phyloP scores from a whole-genome alignment of 257 asterid genomes.

The Echites panduratus region DNA sequence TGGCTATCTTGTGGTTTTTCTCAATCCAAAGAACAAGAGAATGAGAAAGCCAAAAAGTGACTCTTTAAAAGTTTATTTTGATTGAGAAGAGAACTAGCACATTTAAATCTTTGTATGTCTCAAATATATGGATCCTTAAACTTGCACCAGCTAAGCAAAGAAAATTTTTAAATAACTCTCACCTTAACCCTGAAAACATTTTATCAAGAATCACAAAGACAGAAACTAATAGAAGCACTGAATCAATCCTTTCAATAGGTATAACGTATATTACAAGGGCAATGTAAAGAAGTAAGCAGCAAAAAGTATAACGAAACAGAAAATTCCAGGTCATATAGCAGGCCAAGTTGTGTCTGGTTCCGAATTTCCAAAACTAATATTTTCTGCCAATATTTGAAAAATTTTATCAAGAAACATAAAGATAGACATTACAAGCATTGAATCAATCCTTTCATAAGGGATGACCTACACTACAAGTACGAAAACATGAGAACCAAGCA shows the following conservation, averaged over 20 bases:
- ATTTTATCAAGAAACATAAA: not conserved
- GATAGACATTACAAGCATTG: not conserved
- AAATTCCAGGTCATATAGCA: too few relatives aligned
- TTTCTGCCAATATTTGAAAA: not conserved
- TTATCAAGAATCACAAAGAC: not conserved
- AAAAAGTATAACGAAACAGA: too few relatives aligned
- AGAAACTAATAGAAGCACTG: not conserved
- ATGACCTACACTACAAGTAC: not conserved
- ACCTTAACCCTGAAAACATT: not conserved
- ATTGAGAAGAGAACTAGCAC: not conserved
- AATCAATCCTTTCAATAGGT: not conserved
- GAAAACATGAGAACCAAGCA: not conserved
- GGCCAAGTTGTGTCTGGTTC: too few relatives aligned
- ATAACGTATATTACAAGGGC: not conserved
- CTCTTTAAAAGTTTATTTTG: not conserved
- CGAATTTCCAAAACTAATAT: too few relatives aligned
- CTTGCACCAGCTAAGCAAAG: not conserved
- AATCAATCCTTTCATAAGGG: not conserved
- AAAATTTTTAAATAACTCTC: not conserved
- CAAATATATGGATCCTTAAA: not conserved
- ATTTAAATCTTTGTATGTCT: not conserved
- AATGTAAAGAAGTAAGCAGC: not conserved
- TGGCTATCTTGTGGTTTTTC: not conserved
- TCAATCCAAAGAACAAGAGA: slow-evolving; percentile 1
- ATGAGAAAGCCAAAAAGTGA: not conserved